Base-by-base conservation (phyloP, 768 basidiomycete genomes). In the Macrolepiota dolichaula region DNA sequence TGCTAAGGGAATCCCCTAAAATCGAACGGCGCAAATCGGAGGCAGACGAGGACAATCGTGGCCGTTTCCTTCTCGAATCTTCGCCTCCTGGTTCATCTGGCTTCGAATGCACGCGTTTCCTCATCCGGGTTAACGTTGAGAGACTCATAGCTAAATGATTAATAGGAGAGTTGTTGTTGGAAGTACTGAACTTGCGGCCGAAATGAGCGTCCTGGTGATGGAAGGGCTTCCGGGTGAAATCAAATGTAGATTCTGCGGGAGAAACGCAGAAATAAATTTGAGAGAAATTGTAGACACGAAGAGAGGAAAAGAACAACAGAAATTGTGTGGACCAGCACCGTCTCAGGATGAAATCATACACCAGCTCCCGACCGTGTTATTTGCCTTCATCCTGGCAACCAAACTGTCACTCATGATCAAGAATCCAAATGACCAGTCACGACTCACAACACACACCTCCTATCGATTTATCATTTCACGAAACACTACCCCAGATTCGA, bases 311-410 rank as follows among this genome's bases (percentile, higher is more conserved):
- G 29, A 63, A 50, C 32, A 46, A 58, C 27, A 35, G 29, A 57
- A 11, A 37, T 40, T 25, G 49, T 51, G 35, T 58, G 47, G 57
- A 37, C 47, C 35, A 47, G 36, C 35, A 29, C 15, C 11, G 22
- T 51, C 25, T 37, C 47, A 61, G 19, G 56, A 60, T 53, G 44
- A 46, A 63, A 53, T 56, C 51, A 52, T 55, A 46, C 47, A 63
- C 58, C 66, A 51, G 65, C 51, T 74, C 66, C 72, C 73, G 71
- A 73, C 73, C 59, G 72, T 72, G 72, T 76, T 76, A 64, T 74
- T 76, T 76, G 70, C 52, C 25, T 55, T 36, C 22, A 55, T 47
- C 47, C 47, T 35, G 24, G 25, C 35, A n/a, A 44, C 50, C 51
- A 58, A 58, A 55, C 37, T 63, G 13, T 25, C 35, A 19, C 11